Evolutionary conservation across 495 filamentous ascomycete species (phyloP), one percentile per base, ranked within the genome.

Genomic region (Hamigera avellanea): DNA sequence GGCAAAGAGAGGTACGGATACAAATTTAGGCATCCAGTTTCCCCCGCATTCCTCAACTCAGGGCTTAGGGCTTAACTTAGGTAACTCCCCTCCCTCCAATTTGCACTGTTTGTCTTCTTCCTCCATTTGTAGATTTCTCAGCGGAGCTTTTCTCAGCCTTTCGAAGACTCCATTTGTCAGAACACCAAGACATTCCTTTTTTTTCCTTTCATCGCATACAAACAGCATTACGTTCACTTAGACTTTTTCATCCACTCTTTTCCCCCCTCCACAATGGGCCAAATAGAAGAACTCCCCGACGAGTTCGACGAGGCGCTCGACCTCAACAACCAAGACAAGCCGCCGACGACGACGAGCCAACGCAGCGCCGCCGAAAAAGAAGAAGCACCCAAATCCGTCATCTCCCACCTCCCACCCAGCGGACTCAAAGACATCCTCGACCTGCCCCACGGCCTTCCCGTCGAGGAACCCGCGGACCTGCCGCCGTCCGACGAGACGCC

Each of bases 261-360:
- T n/a, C n/a, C n/a, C n/a, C n/a, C n/a, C n/a, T n/a, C n/a, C n/a
- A 12, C 25, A 19, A 66, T 66, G 62, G 56, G 54, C 14, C 48
- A 54, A 29, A 52, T 73, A 14, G 68, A 73, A 55, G 69, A 74
- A 45, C 64, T 72, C 21, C 57, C 66, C 32, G 61, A 69, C 41
- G 62, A 69, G 49, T 66, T 62, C 35, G 61, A 67, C 43, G 64
- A 67, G 50, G 57, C 59, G n/a, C 46, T 62, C 39, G 42, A 61
- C 25, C 57, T 62, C 43, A 61, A 57, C 34, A 28, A 52, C 17
- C 27, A 35, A 13, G 43, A 46, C 33, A n/a, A n/a, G 35, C 57
- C 41, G 31, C 27, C 32, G 3, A 32, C 36, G 33, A 40, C 15
- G 19, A 26, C 32, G 10, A 12, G 21, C 21, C 21, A 5, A 23